phyloP scores from a whole-genome alignment of 148 eudicot species.

The Nepenthes mirabilis region DNA sequence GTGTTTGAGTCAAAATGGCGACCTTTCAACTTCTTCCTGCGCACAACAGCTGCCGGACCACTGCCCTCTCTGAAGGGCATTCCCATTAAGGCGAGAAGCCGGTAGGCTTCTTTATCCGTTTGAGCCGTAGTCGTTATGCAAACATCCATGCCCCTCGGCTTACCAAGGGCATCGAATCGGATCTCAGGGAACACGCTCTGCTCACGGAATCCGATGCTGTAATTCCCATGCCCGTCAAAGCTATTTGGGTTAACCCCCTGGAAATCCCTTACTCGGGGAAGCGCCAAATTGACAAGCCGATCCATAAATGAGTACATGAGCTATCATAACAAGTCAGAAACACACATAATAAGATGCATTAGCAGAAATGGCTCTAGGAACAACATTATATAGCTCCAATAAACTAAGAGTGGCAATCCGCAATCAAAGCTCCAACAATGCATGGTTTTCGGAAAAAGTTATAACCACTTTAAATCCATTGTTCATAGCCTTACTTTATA shows the following conservation, averaged over 20 bases:
- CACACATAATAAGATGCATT: background rate
- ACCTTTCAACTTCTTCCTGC: slow-evolving; percentile 75
- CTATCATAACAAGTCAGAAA: slow-evolving; percentile 22
- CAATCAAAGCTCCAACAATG: no score
- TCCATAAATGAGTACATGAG: slow-evolving; percentile 88
- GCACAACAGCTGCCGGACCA: slow-evolving; percentile 24
- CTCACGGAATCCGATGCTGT: slow-evolving; percentile 71
- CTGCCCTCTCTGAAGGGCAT: slow-evolving; percentile 91
- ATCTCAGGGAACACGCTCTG: slow-evolving; percentile 92
- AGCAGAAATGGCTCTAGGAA: background rate
- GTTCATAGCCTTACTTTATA: no score
- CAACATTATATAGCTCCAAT: background rate
- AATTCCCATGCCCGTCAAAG: slow-evolving; percentile 94
- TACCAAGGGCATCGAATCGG: slow-evolving; percentile 53
- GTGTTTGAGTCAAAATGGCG: no score
- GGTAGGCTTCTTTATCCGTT: slow-evolving; percentile 82
- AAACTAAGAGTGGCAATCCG: no score
- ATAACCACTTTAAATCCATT: no score
- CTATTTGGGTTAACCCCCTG: slow-evolving; percentile 90
- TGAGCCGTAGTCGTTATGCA: slow-evolving; percentile 84
- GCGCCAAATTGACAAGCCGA: slow-evolving; percentile 82
- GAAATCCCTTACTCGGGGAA: slow-evolving; percentile 86
- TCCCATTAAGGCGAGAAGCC: slow-evolving; percentile 72
- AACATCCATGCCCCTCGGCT: slow-evolving; percentile 89
- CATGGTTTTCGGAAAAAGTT: no score